These are phyloP conservation scores for Cucurbita pepo DNA, from an alignment of 306 rosid species.

Conservation along the genomic window DNA sequence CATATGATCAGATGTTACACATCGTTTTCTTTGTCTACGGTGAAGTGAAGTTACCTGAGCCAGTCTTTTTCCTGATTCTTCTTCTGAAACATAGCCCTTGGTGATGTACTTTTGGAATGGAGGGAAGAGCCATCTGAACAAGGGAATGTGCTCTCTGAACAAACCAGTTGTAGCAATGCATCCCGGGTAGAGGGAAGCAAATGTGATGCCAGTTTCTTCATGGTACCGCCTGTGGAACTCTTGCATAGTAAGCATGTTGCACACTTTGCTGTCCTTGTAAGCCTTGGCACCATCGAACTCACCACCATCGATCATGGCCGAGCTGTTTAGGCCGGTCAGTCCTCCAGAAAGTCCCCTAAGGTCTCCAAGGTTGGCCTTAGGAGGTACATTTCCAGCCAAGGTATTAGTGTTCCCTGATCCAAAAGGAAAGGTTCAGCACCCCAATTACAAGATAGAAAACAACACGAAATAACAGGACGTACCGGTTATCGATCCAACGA, in stretches of 20 bases:
- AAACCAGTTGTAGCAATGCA: constrained; percentile 97
- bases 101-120: constrained; percentile 96
- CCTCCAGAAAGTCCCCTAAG: constrained; percentile 90
- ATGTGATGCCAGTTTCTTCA: constrained; percentile 85
- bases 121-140: constrained; percentile 84
- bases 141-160: constrained; percentile 92
- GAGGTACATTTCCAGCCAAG: constrained; percentile 99
- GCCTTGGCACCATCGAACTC: constrained; percentile 97
- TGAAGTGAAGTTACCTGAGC: constrained; percentile 54
- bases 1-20: not conserved
- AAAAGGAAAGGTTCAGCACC: constrained; percentile 1
- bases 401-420: constrained; percentile 80
- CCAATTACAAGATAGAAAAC: not conserved
- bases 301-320: constrained; percentile 91
- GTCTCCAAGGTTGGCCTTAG: constrained; percentile 97
- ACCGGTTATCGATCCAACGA: constrained; percentile 97
- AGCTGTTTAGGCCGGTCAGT: constrained; percentile 64
- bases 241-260: constrained; percentile 97
- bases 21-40: not conserved
- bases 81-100: constrained; percentile 91
- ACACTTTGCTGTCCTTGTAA: constrained; percentile 97
- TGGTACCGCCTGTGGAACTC: constrained; percentile 74
- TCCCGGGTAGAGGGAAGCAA: constrained; percentile 90
- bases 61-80: constrained; percentile 91
- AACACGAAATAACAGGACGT: not conserved